phyloP scores from a whole-genome alignment of 805 yeast genomes.

The Lipomyces mesembrius region DNA sequence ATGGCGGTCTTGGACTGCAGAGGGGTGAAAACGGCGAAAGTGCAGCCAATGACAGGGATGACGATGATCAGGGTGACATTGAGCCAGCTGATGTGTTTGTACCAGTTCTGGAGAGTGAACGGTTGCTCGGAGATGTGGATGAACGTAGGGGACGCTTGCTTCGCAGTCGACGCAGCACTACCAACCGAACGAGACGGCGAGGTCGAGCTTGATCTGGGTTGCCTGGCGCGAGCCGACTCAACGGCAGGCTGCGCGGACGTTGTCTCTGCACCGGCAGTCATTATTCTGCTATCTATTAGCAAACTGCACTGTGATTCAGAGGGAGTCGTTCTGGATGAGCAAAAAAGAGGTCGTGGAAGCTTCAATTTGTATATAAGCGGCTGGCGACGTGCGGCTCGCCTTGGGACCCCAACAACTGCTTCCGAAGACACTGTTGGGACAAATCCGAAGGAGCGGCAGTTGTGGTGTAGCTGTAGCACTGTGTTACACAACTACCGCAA shows the following conservation, averaged over 20 bases:
- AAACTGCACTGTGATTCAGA: neutral
- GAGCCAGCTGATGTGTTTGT: slow-evolving; percentile 75
- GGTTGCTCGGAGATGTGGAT: slow-evolving; percentile 72
- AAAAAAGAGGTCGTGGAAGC: neutral
- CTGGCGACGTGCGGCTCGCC: neutral
- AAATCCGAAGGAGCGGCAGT: neutral
- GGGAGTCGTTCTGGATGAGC: neutral
- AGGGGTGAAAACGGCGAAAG: slow-evolving; percentile 51
- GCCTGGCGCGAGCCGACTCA: slow-evolving; percentile 2
- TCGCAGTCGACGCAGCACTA: slow-evolving; percentile 7
- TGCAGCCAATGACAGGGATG: slow-evolving; percentile 59
- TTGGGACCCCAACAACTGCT: neutral
- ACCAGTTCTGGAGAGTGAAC: slow-evolving; percentile 74
- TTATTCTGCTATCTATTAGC: neutral
- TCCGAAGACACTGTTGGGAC: neutral
- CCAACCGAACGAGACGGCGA: slow-evolving; percentile 19
- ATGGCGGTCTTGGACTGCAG: slow-evolving; percentile 57
- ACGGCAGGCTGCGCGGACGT: slow-evolving; percentile 16
- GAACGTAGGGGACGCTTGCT: slow-evolving; percentile 21
- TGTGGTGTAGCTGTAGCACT: neutral
- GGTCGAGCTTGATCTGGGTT: slow-evolving; percentile 11
- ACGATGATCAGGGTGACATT: slow-evolving; percentile 61
- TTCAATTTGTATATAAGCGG: neutral
- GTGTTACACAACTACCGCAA: neutral
- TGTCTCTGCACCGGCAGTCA: slow-evolving; percentile 12